Base-by-base conservation (phyloP, 108 stramenopile genomes). In the Nitzschia inconspicua region DNA sequence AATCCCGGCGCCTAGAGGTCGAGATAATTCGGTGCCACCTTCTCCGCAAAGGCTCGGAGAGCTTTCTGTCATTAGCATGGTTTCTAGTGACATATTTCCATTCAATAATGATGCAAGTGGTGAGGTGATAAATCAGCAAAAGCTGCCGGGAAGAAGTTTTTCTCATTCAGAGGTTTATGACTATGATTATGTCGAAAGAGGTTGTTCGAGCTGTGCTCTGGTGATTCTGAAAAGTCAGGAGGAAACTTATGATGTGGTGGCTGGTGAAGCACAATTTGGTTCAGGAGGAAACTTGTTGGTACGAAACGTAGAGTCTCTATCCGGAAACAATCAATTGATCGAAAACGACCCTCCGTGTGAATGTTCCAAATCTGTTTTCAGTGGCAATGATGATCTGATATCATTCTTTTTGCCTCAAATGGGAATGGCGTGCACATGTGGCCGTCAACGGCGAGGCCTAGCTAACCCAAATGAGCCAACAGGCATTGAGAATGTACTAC, bases 401-500 rank as follows among this genome's bases (percentile, higher is more conserved):
- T 75, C 84, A 42, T 91, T 91, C 49, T 87, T 81, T 49, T 54
- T 91, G 4, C 89, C 89, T 23, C 75, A 80, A 30, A 73, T 91
- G 57, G 85, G 86, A 9, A 60, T 83, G 77, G 84, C 79, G 3
- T 91, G 89, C 59, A 54, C 73, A 13, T 91, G 89, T 56, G 77
- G 81, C 20, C 37, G 54, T 11, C 46, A 61, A 16, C 47, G 29
- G 9, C 9, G 22, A 20, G 35, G 46, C 8, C 10, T 61, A 39
- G 32, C 59, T 28, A 66, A 76, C 49, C 73, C 73, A 3, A 48
- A 71, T 3, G 76, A 89, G 41, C 88, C 84, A 57, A 85, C 82
- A n/a, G 31, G 76, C 0, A 43, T 90, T 9, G 67, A 63, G 23
- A 82, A 85, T 42, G 77, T 90, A 22, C 39, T 90, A 24, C 78